Conservation (phyloP, 2,329 filamentous ascomycete species). For the Nemania serpens region DNA sequence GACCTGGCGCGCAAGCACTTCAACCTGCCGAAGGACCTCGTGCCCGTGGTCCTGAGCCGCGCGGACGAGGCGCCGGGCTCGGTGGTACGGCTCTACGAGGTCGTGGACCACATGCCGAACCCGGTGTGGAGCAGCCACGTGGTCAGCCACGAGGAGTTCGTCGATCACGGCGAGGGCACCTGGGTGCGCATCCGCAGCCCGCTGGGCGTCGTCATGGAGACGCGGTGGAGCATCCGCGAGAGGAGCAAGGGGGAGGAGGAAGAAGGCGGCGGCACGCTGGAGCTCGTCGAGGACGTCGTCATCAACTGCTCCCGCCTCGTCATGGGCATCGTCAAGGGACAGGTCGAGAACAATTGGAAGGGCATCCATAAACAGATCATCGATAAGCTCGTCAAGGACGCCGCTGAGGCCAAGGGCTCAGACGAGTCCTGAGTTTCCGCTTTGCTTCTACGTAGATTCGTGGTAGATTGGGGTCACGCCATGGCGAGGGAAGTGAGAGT, state of each 20-base stretch:
- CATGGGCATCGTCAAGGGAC: constrained; percentile 53
- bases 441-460: too few relatives aligned
- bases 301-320: constrained; percentile 57
- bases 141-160: constrained; percentile 59
- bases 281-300: constrained; percentile 55
- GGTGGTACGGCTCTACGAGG: constrained; percentile 48
- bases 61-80: constrained; percentile 4
- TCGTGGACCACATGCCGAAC: constrained; percentile 58
- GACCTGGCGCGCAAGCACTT: constrained; percentile 38
- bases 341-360: constrained; percentile 57
- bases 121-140: constrained; percentile 61
- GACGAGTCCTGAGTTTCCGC: too few relatives aligned
- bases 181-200: constrained; percentile 58
- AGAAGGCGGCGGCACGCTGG: constrained; percentile 33
- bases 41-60: constrained; percentile 26
- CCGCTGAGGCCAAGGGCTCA: not conserved
- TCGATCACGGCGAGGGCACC: constrained; percentile 53
- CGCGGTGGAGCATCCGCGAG: constrained; percentile 49
- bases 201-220: constrained; percentile 58
- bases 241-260: constrained; percentile 39
- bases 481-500: too few relatives aligned
- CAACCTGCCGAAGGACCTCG: constrained; percentile 33
- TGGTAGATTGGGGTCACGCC: too few relatives aligned
- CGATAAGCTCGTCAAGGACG: constrained; percentile 43
- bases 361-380: constrained; percentile 57